phyloP scores from a whole-genome alignment of 495 filamentous ascomycete species.

The Corynascus novoguineensis region DNA sequence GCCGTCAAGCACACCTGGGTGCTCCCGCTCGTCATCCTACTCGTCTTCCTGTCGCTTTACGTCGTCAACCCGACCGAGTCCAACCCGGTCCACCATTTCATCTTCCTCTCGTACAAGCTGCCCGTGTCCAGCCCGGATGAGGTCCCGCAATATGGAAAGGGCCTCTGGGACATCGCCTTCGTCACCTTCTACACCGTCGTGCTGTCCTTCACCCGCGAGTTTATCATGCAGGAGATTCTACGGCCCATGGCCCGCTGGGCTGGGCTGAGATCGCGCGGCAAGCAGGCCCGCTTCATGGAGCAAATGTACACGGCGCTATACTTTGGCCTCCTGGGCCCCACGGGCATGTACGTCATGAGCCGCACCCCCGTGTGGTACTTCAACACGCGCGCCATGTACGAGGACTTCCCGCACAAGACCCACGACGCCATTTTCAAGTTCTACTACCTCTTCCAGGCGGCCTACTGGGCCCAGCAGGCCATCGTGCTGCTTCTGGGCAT shows the following conservation, averaged over 20 bases:
- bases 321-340: conserved; percentile 78
- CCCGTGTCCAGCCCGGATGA: conserved; percentile 47
- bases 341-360: conserved; percentile 88
- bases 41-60: conserved; percentile 61
- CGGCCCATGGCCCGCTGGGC: conserved; percentile 66
- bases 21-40: conserved; percentile 66
- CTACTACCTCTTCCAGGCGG: conserved; percentile 92
- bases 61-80: conserved; percentile 69
- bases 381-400: conserved; percentile 86
- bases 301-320: conserved; percentile 97
- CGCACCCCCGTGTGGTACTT: conserved; percentile 96
- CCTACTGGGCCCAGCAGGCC: conserved; percentile 94
- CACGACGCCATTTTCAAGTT: conserved; percentile 89
- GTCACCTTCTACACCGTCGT: conserved; percentile 87
- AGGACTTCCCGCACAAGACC: conserved; percentile 79
- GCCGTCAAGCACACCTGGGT: conserved; percentile 75
- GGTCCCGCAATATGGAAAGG: conserved; percentile 82
- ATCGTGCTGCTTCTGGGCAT: conserved; percentile 83
- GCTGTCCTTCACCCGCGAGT: conserved; percentile 89
- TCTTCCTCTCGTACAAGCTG: conserved; percentile 90
- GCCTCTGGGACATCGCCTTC: conserved; percentile 75
- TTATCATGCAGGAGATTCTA: conserved; percentile 89
- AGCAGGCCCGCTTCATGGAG: conserved; percentile 93
- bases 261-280: conserved; percentile 67
- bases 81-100: conserved; percentile 79